Base-by-base conservation (phyloP, 2,329 filamentous ascomycete genomes). In the Rutstroemia sp. region DNA sequence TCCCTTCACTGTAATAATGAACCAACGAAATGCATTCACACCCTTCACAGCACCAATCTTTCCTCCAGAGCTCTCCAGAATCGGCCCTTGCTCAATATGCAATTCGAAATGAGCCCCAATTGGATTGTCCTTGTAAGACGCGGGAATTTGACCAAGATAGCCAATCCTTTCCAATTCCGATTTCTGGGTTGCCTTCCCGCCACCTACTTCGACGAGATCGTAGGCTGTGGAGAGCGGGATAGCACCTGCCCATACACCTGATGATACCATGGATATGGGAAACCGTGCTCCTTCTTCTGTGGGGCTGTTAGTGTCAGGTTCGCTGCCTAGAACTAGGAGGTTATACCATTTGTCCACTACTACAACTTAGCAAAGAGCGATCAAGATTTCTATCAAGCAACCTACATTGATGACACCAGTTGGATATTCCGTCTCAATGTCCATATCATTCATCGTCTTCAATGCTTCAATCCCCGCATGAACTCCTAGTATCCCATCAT, bases 21-120 rank as follows among this genome's bases (percentile, higher is more conserved):
- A 84, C 88, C 88, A 91, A 57, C 82, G 81, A 69, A 88, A 90
- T 5, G 85, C 85, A 67, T 91, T 87, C 1, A 88, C 87, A 2
- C 86, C 87, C 34, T 80, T 79, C 4, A 92, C 88, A 6, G 88
- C 78, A 21, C 86, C 85, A 52, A 92, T 78, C 54, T 83, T 83
- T 61, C 83, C 78, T 25, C 77, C 72, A 27, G 79, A 76, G 16
- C 77, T 77, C 65, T 92, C 84, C 1, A 95, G 77, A 37, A 90
- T 81, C 0, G 88, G 88, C 0, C 88, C 88, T 69, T 95, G 90
- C 69, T 95, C 90, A 53, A 92, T 92, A 67, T 94, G 89, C 9
- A 94, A 77, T 70, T 92, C 88, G 65, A 92, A 92, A 69, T 92
- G 88, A 0, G 87, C 88, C 0, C 81, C 86, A 71, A 91, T 82